Conservation (phyloP, 164 flowering plant species). For the Tetracentron sinense region DNA sequence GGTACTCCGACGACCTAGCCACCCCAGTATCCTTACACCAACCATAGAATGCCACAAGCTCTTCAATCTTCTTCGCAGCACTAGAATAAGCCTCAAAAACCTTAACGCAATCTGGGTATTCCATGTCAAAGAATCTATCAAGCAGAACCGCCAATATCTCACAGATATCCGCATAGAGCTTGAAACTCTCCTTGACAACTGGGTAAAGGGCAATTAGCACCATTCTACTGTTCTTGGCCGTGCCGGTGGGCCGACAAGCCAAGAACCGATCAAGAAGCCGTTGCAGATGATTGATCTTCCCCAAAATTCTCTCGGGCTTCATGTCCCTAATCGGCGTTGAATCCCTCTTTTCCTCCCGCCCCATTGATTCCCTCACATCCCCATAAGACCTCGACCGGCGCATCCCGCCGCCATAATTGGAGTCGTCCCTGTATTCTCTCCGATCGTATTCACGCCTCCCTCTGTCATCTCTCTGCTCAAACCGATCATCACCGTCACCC, state of each 20-base stretch:
- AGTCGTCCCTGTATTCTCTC: conserved; percentile 32
- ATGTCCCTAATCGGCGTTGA: conserved; percentile 52
- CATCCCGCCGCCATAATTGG: conserved; percentile 10
- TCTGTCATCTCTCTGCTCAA: conserved; percentile 13
- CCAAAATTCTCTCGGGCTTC: conserved; percentile 58
- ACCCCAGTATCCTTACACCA: conserved; percentile 78
- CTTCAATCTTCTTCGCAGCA: conserved; percentile 71
- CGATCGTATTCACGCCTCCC: conserved; percentile 19
- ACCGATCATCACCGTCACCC: conserved; percentile 15
- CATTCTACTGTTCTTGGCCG: conserved; percentile 51
- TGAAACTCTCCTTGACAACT: conserved; percentile 68
- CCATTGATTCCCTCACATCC: conserved; percentile 29
- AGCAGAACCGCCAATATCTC: conserved; percentile 47
- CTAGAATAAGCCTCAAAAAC: conserved; percentile 51
- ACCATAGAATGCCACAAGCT: conserved; percentile 59
- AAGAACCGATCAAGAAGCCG: conserved; percentile 57
- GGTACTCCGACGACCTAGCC: conserved; percentile 64
- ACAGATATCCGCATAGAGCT: conserved; percentile 55
- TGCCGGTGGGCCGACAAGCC: conserved; percentile 56
- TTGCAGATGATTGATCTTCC: conserved; percentile 39
- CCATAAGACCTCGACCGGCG: conserved; percentile 34
- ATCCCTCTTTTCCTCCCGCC: conserved; percentile 8
- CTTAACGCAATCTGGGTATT: conserved; percentile 52
- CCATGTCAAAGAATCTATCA: conserved; percentile 62
- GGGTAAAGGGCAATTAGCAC: conserved; percentile 53